Percentiles rank a stretch among this genome's conserved stretches.
phyloP scores from a whole-genome alignment of 768 basidiomycete genomes.

The Collybia sp. region DNA sequence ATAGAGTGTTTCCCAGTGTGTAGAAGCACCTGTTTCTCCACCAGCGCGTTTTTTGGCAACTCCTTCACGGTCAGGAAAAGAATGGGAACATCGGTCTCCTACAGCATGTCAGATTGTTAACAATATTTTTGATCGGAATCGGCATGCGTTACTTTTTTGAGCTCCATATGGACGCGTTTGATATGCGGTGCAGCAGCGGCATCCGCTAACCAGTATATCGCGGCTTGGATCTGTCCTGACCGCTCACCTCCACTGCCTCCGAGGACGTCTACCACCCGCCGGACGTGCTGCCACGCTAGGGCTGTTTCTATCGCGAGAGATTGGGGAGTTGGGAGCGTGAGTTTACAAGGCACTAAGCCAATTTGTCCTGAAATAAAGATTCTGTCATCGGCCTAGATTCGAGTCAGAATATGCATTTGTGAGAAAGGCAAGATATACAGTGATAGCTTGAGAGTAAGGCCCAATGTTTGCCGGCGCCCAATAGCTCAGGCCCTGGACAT shows the following conservation, averaged over 20 bases:
- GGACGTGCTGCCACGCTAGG: slow-evolving; percentile 76
- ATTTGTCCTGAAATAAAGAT: slow-evolving; percentile 97
- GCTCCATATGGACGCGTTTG: slow-evolving; percentile 28
- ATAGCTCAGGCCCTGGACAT: slow-evolving; percentile 94
- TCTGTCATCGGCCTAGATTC: slow-evolving; percentile 58
- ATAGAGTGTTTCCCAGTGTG: slow-evolving; percentile 61
- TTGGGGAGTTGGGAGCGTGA: slow-evolving; percentile 58
- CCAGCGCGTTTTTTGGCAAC: slow-evolving; percentile 64
- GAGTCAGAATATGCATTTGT: background rate
- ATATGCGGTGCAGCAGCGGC: slow-evolving; percentile 31
- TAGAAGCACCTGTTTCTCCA: slow-evolving; percentile 74
- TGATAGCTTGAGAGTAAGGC: slow-evolving; percentile 92
- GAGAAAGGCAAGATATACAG: slow-evolving; percentile 40
- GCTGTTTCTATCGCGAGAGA: slow-evolving; percentile 64
- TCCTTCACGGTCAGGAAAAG: slow-evolving; percentile 60
- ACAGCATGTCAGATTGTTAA: too few relatives aligned
- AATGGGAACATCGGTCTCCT: slow-evolving; percentile 25
- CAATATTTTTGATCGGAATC: too few relatives aligned
- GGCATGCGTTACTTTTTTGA: too few relatives aligned
- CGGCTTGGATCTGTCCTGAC: slow-evolving; percentile 57
- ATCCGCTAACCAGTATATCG: slow-evolving; percentile 70
- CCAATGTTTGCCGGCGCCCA: slow-evolving; percentile 99
- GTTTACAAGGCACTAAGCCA: slow-evolving; percentile 72
- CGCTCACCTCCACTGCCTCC: slow-evolving; percentile 51
- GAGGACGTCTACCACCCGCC: slow-evolving; percentile 60